Percentiles rank a stretch among this genome's conserved stretches.
phyloP scores from a whole-genome alignment of 2,329 filamentous ascomycete genomes.

The Trichoderma sp. region DNA sequence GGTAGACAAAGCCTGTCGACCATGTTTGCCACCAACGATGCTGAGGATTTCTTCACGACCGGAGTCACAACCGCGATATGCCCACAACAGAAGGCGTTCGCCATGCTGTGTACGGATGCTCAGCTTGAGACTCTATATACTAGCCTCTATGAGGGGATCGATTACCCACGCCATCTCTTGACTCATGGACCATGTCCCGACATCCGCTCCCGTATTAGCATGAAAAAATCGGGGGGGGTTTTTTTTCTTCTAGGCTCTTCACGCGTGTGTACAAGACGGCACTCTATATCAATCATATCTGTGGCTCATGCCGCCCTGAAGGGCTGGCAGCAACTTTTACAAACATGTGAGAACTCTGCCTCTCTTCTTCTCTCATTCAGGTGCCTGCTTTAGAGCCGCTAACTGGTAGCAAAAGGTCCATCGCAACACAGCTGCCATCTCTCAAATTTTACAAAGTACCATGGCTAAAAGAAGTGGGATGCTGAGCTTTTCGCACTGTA shows the following conservation, averaged over 20 bases:
- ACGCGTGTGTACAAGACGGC: neutral
- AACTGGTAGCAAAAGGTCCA: neutral
- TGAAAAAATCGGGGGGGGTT: neutral
- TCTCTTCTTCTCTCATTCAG: neutral
- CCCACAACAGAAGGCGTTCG: neutral
- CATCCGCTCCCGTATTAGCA: neutral
- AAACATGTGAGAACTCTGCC: neutral
- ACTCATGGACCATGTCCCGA: neutral
- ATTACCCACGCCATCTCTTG: neutral
- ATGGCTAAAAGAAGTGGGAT: neutral
- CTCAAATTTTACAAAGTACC: neutral
- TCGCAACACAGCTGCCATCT: neutral
- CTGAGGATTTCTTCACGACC: neutral
- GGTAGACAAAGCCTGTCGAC: slow-evolving; percentile 1
- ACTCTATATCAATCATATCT: neutral
- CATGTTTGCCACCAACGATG: slow-evolving; percentile 1
- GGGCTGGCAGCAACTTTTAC: neutral
- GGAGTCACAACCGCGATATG: neutral
- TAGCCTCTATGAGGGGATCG: neutral
- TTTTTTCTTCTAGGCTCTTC: neutral
- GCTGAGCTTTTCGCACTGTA: slow-evolving; percentile 12
- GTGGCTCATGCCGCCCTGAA: neutral
- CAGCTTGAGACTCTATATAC: neutral
- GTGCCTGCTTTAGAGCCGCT: neutral
- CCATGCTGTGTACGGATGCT: neutral